phyloP scores from a whole-genome alignment of 306 rosid genomes.

The Amphicarpaea edgeworthii region DNA sequence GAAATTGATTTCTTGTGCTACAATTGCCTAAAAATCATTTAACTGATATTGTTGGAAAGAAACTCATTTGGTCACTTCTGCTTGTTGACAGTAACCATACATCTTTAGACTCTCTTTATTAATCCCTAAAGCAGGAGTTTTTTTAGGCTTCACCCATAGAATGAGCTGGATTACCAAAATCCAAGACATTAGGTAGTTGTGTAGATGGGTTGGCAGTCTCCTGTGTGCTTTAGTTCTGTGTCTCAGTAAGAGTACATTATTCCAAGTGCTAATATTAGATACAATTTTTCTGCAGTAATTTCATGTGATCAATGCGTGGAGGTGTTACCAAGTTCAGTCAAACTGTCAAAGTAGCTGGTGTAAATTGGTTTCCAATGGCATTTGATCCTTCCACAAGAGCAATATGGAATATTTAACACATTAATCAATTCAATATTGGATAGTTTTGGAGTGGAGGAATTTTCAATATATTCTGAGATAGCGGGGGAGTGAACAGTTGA shows the following conservation, averaged over 20 bases:
- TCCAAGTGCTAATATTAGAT: conserved; percentile 57
- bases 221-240: conserved; percentile 51
- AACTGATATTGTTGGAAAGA: conserved; percentile 4
- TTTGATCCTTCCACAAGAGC: conserved; percentile 52
- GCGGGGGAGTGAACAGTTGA: conserved; percentile 45
- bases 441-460: conserved; percentile 44
- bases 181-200: conserved; percentile 40
- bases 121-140: neutral
- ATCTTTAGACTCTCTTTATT: neutral
- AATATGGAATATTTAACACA: conserved; percentile 45
- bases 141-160: conserved; percentile 39
- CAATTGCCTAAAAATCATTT: conserved; percentile 19
- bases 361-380: conserved; percentile 48
- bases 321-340: conserved; percentile 51
- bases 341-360: conserved; percentile 59
- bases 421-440: conserved; percentile 46
- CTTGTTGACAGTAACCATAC: conserved; percentile 12
- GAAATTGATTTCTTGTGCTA: neutral
- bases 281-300: conserved; percentile 66
- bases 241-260: conserved; percentile 44
- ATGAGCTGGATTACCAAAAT: conserved; percentile 38
- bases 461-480: conserved; percentile 41
- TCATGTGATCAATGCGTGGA: conserved; percentile 52
- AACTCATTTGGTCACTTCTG: conserved; percentile 37
- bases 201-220: conserved; percentile 43